Base-by-base conservation (phyloP, 768 basidiomycete genomes). In the Mycena albidolilacea region DNA sequence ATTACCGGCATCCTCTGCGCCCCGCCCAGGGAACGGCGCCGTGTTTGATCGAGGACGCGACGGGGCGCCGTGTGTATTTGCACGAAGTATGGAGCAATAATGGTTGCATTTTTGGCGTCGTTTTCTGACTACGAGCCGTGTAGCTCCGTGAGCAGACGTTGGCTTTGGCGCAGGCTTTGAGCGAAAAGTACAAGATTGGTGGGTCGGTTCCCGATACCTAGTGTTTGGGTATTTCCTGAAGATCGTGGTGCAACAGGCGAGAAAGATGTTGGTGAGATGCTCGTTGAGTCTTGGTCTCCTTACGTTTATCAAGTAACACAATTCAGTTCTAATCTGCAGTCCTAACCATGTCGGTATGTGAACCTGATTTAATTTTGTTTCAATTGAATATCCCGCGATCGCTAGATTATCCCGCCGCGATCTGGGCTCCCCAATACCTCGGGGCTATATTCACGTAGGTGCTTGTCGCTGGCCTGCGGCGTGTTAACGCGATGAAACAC, bases 31-130 rank as follows among this genome's bases (percentile, higher is more conserved):
- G 77, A 7, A 78, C 76, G 11, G 78, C 78, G 38, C 85, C 90
- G 12, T 91, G 87, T 80, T 78, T 91, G 37, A 81, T 91, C 17
- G 90, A 91, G 39, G 87, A 90, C 64, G 78, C 78, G 19, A 85
- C 87, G 15, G 88, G 87, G 15, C 81, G 80, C 63, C 64, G 15
- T n/a, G 77, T 88, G 39, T 80, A 78, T 54, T 75, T 86, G 38
- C 81, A 84, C 55, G 85, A 87, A 84, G 88, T 88, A 64, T 15
- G 73, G 52, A 17, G 64, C 46, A 30, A 30, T 30, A 17, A 52
- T 23, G 7, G 30, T 67, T 78, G 8, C 4, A 50, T n/a, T 77
- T n/a, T 17, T 17, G 19, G 30, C 17, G 58, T 46, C 19, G 38
- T 41, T 30, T 30, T 11, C 60, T 63, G 57, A 54, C 71, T 23